Evolutionary conservation across 495 filamentous ascomycete genomes (phyloP).

Genomic region (Hyaloscypha variabilis): DNA sequence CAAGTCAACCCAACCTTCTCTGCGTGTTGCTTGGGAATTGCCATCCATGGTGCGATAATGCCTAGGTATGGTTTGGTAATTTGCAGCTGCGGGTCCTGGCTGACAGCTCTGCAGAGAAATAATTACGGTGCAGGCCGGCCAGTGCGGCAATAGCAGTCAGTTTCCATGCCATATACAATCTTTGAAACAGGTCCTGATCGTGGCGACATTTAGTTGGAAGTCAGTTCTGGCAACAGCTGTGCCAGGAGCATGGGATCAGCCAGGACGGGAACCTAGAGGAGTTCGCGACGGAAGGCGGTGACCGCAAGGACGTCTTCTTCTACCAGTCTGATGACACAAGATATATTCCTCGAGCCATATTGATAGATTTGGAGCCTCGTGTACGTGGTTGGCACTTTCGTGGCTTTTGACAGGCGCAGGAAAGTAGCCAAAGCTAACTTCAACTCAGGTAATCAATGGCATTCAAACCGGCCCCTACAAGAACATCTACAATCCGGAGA

Average conservation of each 20-base stretch:
- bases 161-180: constrained; percentile 30
- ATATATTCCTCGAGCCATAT: constrained; percentile 95
- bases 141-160: constrained; percentile 98
- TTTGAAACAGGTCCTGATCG: constrained; percentile 17
- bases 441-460: constrained; percentile 75
- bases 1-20: background rate
- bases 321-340: constrained; percentile 98
- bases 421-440: background rate
- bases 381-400: constrained; percentile 46
- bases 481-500: constrained; percentile 99
- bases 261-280: constrained; percentile 96
- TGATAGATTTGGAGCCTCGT: constrained; percentile 92
- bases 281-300: constrained; percentile 93
- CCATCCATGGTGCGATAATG: constrained; percentile 39
- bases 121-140: constrained; percentile 97
- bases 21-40: background rate
- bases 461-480: constrained; percentile 93
- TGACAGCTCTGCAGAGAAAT: constrained; percentile 71
- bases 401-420: background rate
- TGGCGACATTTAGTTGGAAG: constrained; percentile 66
- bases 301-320: constrained; percentile 99
- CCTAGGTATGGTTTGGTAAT: constrained; percentile 43
- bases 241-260: constrained; percentile 96
- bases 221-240: constrained; percentile 97
- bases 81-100: background rate